phyloP scores from a whole-genome alignment of 2,329 filamentous ascomycete species.

The Diplodia seriata region DNA sequence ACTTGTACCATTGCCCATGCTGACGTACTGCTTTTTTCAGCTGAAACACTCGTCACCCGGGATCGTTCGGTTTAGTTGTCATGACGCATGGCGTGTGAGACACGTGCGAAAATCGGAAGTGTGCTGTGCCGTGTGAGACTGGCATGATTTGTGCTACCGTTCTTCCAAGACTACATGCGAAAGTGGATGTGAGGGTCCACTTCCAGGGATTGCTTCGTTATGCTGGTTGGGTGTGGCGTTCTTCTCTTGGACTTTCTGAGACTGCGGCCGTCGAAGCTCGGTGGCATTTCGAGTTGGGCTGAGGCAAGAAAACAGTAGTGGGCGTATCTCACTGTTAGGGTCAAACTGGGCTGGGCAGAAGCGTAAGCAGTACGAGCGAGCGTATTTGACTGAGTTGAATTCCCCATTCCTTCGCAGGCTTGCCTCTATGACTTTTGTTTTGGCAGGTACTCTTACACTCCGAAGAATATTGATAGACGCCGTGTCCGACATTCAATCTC shows the following conservation, averaged over 20 bases:
- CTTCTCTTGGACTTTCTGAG: neutral
- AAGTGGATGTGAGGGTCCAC: neutral
- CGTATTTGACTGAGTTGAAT: slow-evolving; percentile 10
- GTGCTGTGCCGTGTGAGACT: neutral
- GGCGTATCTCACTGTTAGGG: neutral
- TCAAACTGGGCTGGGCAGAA: neutral
- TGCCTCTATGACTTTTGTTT: neutral
- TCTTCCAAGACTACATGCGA: neutral
- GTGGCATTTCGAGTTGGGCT: neutral
- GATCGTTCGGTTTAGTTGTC: neutral
- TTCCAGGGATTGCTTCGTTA: neutral
- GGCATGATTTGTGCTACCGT: too few species aligned
- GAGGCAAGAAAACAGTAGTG: neutral
- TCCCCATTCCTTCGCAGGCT: slow-evolving; percentile 12
- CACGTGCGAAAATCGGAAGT: slow-evolving; percentile 5
- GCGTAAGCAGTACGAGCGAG: neutral
- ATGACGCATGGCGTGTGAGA: slow-evolving; percentile 8
- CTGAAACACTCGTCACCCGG: neutral
- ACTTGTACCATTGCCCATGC: neutral
- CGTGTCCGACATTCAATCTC: neutral
- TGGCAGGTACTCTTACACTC: neutral
- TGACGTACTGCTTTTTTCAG: neutral
- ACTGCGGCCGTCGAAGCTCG: neutral
- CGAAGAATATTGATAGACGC: neutral
- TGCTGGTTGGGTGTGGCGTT: neutral